Conservation (phyloP, 2,329 filamentous ascomycete species). For the Colletotrichum sp. region DNA sequence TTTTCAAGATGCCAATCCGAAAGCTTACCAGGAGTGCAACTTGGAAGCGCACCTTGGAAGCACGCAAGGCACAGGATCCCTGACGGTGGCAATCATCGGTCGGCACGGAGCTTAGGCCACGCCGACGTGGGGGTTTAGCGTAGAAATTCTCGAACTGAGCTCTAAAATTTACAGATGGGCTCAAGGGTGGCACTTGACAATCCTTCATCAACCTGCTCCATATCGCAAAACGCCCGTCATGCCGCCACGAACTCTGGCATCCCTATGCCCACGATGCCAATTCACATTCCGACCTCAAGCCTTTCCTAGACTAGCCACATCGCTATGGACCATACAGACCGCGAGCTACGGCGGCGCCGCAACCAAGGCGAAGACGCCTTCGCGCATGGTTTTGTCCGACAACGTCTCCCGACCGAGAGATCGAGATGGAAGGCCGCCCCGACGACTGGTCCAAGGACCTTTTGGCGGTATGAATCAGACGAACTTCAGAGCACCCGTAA, state of each 20-base stretch:
- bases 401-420: conserved; percentile 46
- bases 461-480: conserved; percentile 63
- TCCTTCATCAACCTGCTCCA: conserved; percentile 3
- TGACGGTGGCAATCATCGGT: background rate
- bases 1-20: background rate
- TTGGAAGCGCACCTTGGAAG: background rate
- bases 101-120: conserved; percentile 19
- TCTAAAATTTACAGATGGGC: conserved; percentile 12
- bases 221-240: conserved; percentile 3
- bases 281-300: conserved; percentile 6
- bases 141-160: conserved; percentile 7
- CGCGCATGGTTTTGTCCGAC: conserved; percentile 64
- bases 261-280: conserved; percentile 18
- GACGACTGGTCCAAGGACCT: conserved; percentile 48
- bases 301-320: conserved; percentile 18
- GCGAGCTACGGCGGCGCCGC: conserved; percentile 36
- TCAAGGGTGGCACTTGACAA: background rate
- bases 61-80: background rate
- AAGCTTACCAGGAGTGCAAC: background rate
- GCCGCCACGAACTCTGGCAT: conserved; percentile 19
- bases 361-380: conserved; percentile 42
- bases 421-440: conserved; percentile 38
- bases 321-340: conserved; percentile 38
- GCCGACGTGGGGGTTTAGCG: conserved; percentile 18
- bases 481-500: conserved; percentile 40